Conservation (phyloP, 129 eudicot species). For the Logfia minima region DNA sequence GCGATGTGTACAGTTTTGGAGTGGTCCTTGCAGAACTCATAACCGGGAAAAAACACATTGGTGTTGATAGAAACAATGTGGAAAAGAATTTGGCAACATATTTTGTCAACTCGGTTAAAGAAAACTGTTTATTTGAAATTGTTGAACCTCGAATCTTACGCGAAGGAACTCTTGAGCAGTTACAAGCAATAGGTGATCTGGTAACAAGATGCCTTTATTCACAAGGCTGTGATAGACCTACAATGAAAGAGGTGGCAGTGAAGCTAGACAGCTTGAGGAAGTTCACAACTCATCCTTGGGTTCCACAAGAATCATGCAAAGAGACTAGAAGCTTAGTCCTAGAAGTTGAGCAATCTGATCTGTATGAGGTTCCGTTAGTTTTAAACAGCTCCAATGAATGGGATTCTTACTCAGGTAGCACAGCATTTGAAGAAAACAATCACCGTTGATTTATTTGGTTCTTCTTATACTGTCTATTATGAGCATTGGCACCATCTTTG, state of each 20-base stretch:
- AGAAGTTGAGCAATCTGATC: conserved; percentile 24
- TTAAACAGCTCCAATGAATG: conserved; percentile 18
- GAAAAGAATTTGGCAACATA: conserved; percentile 16
- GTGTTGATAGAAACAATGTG: conserved; percentile 20
- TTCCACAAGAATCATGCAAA: neutral
- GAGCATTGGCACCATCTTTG: too few species aligned
- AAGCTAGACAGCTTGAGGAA: conserved; percentile 43
- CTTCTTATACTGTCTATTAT: too few species aligned
- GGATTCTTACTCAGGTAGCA: conserved; percentile 22
- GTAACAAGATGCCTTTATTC: conserved; percentile 16
- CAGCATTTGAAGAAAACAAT: neutral
- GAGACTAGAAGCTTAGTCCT: conserved; percentile 24
- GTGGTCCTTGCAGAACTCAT: conserved; percentile 34
- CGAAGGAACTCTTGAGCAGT: conserved; percentile 47
- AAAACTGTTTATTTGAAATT: conserved; percentile 44
- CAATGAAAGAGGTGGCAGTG: conserved; percentile 33
- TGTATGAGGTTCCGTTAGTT: conserved; percentile 29
- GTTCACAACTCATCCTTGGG: conserved; percentile 42
- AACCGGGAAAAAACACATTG: conserved; percentile 28
- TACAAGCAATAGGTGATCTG: conserved; percentile 38
- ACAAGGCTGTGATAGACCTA: conserved; percentile 50
- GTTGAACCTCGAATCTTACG: conserved; percentile 43
- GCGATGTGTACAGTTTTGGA: conserved; percentile 45
- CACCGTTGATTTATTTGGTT: neutral
- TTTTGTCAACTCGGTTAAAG: conserved; percentile 37